phyloP scores from a whole-genome alignment of 306 rosid species.

The Sechiopsis laciniata region DNA sequence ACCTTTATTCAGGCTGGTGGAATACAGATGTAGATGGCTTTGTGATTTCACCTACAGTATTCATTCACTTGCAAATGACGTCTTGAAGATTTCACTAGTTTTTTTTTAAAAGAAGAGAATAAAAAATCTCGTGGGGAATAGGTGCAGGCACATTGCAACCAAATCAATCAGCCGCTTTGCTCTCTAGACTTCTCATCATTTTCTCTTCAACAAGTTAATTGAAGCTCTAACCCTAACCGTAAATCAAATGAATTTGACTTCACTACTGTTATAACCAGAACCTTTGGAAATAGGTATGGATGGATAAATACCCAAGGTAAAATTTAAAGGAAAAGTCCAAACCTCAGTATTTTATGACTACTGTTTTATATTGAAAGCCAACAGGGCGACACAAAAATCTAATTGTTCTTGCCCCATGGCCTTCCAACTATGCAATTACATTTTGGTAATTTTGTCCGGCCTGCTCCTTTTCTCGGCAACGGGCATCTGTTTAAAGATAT shows the following conservation, averaged over 20 bases:
- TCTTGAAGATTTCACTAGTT: neutral
- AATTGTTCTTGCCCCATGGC: conserved; percentile 4
- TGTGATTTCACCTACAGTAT: neutral
- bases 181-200: neutral
- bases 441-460: neutral
- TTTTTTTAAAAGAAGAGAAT: neutral
- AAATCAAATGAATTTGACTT: no score
- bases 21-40: neutral
- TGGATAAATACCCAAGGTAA: neutral
- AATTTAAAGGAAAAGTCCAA: conserved; percentile 3
- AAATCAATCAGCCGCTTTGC: neutral
- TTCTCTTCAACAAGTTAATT: neutral
- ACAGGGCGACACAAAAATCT: neutral
- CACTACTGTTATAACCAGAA: neutral
- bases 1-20: neutral
- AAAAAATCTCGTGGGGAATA: conserved; percentile 17
- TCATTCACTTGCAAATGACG: neutral
- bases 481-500: neutral
- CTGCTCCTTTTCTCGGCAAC: neutral
- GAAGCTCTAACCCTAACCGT: neutral
- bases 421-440: neutral
- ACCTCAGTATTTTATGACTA: neutral
- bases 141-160: conserved; percentile 22
- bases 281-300: neutral
- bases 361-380: neutral